These are phyloP conservation scores for Salinomyces thailandicus DNA, from an alignment of 2,329 filamentous ascomycete genomes.

Conservation along the genomic window DNA sequence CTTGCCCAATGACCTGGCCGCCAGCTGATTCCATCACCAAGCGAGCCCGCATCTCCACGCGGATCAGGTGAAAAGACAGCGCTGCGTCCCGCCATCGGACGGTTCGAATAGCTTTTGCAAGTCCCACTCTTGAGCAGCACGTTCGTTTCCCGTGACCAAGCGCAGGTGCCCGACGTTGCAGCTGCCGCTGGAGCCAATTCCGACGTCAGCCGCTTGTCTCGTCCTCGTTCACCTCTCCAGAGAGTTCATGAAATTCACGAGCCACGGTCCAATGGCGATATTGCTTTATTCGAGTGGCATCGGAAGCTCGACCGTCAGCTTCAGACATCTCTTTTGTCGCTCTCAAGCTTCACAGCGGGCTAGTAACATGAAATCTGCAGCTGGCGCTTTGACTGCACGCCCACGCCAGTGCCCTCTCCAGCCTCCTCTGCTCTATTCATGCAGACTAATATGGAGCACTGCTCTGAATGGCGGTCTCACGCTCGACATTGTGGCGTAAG, in stretches of 20 bases:
- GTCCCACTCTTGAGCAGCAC: constrained; percentile 9
- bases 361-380: constrained; percentile 4
- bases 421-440: constrained; percentile 10
- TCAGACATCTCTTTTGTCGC: constrained; percentile 1
- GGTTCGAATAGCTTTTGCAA: not conserved
- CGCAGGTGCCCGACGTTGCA: constrained; percentile 10
- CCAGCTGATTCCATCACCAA: constrained; percentile 2
- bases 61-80: constrained; percentile 8
- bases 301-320: not conserved
- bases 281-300: not conserved
- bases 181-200: constrained; percentile 19
- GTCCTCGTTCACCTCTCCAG: not conserved
- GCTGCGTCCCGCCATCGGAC: constrained; percentile 3
- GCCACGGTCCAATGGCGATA: constrained; percentile 1
- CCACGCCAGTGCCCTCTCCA: constrained; percentile 9
- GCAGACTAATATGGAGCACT: constrained; percentile 8
- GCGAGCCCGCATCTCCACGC: constrained; percentile 7
- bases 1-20: constrained; percentile 5
- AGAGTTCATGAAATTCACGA: not conserved
- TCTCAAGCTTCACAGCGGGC: constrained; percentile 2
- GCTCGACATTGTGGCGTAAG: constrained; percentile 9
- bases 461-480: constrained; percentile 9
- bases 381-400: constrained; percentile 2
- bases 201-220: constrained; percentile 16
- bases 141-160: constrained; percentile 18